These are phyloP conservation scores for Leishmania major DNA, from an alignment of 208 protist species.

Conservation along the genomic window DNA sequence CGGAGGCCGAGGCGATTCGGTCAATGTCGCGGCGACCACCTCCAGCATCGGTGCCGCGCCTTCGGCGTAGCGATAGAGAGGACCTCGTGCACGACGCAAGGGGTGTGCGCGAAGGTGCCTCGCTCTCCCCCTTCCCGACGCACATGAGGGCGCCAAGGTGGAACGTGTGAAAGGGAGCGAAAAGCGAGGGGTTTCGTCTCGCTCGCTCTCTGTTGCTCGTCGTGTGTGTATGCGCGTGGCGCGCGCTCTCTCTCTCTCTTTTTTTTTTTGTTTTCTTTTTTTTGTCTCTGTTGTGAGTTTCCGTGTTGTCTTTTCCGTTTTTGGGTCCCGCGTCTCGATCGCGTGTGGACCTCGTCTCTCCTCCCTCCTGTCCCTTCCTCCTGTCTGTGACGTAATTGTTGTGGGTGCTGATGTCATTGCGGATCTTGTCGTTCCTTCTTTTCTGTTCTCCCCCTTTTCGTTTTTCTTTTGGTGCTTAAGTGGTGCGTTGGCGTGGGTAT, in stretches of 20 bases:
- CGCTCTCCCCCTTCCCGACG: not conserved
- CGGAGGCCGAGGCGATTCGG: slow-evolving; percentile 16
- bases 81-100: not conserved
- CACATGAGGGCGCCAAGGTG: not conserved
- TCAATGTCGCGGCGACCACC: slow-evolving; percentile 5
- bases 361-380: not conserved
- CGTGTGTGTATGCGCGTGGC: not conserved
- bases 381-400: slow-evolving; percentile 3
- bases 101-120: not conserved
- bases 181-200: too few species aligned
- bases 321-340: not conserved
- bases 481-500: too few species aligned
- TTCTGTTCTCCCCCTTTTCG: slow-evolving; percentile 5
- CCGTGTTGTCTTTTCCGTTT: not conserved
- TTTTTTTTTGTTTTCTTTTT: too few species aligned
- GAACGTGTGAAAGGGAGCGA: not conserved
- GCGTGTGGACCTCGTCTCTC: not conserved
- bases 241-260: not conserved
- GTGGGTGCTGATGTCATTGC: not conserved
- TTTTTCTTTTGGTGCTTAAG: not conserved
- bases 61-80: not conserved
- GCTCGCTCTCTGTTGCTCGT: not conserved
- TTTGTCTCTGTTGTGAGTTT: not conserved
- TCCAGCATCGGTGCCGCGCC: not conserved
- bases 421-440: slow-evolving; percentile 18